Evolutionary conservation across 2,329 filamentous ascomycete species (phyloP), one percentile per base, ranked within the genome.

Genomic region (Pseudogymnoascus sp.): DNA sequence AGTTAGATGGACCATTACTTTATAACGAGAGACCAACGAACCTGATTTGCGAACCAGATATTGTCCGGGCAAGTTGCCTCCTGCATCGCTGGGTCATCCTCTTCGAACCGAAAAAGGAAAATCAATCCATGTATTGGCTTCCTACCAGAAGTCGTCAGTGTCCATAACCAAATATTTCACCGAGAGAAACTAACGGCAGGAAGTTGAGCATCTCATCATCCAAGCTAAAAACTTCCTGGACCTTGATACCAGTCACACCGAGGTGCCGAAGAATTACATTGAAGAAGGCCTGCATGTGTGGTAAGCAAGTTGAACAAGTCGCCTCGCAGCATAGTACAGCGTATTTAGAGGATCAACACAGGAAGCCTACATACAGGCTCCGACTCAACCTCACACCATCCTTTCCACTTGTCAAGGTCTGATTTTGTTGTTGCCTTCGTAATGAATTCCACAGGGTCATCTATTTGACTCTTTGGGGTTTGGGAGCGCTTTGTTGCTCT

Each of bases 41-140:
- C 88, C 77, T 96, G 93, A 71, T 97, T 97, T 29, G 93, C 92
- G 74, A 97, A 97, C 93, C 95, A 99, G 16, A 97, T 79, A 31
- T 85, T 78, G 2, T 84, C 77, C 0, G 86, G 86, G 66, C 83
- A 87, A 65, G 73, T 80, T 50, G 77, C 78, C 65, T 82, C 79
- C 63, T 80, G 76, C 70, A 77, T 83, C n/a, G 81, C 79, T 33
- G 83, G 75, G 61, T 78, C 73, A 38, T 78, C 77, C 5, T 80
- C 75, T 31, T 83, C 81, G 68, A 85, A 96, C 64, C 88, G 84
- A 70, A 91, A 96, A 1, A 96, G 82, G 67, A 97, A 95, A 60
- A 99, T 89, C n/a, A 97, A 77, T 2, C 93, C 93, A 69, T 91
- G 86, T 1, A 95, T 82, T 1, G 90, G 89, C 69, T 88, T 83